Base-by-base conservation (phyloP, 2,329 filamentous ascomycete genomes). In the Fusarium bactridioides region DNA sequence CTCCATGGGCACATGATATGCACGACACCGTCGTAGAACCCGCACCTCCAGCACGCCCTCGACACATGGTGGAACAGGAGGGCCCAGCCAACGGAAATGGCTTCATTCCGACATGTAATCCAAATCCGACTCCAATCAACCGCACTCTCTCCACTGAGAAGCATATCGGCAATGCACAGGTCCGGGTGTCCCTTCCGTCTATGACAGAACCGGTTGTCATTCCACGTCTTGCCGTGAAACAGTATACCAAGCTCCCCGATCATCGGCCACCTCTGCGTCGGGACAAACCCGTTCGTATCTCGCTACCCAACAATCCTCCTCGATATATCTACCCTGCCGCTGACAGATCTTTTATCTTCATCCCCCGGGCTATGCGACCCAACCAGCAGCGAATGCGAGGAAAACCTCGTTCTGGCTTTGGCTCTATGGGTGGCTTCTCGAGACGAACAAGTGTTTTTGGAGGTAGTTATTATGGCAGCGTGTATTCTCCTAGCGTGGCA, bases 281-380 rank as follows among this genome's bases (percentile, higher is more conserved):
- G 76, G 96, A 99, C 84, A 99, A 98, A 80, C 96, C 96, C 12
- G 96, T 98, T 44, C 92, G 96, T 56, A 94, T 99, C 74, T 98
- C 94, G 13, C 86, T 99, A 45, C 95, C 96, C 4, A 88, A 92
- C 33, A 88, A 93, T 71, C 86, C 90, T 18, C 93, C 94, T 40
- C 90, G 93, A 70, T 98, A 98, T 81, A 95, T 98, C 68, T 97
- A 96, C 82, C 96, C 96, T 10, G 93, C 94, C 5, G 87, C 89
- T 51, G 95, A 98, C 77, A 88, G 96, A 73, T 98, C 96, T 0
- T 99, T 99, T 81, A 97, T 98, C 77, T 99, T 99, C 83, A 99
- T 99, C 68, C 96, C 96, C 18, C 89, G 96, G 74, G 95, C 95
- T 16, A 88, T 98, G 84, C 90, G 96, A 74, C 96, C 96, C 19